phyloP scores from a whole-genome alignment of 148 eudicot species.

The Dysphania ambrosioides region DNA sequence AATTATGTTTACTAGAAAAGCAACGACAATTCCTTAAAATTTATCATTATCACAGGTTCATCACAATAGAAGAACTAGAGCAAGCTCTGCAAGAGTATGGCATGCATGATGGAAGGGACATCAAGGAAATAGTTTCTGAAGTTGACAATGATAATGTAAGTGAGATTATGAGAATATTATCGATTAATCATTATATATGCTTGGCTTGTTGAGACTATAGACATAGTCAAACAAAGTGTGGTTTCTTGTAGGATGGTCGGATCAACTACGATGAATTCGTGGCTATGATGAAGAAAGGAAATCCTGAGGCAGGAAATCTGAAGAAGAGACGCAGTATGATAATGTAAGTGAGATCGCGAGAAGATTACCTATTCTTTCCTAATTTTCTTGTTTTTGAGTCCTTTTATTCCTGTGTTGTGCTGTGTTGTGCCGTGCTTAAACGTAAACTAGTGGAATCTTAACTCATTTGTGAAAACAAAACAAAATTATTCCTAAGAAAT shows the following conservation, averaged over 20 bases:
- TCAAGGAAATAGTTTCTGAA: conserved; percentile 82
- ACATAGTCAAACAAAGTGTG: neutral
- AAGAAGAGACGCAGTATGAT: conserved; percentile 43
- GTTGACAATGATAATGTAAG: conserved; percentile 84
- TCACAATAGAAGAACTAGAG: conserved; percentile 87
- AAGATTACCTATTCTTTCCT: neutral
- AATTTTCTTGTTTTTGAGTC: neutral
- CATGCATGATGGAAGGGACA: conserved; percentile 75
- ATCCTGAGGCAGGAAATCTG: conserved; percentile 49
- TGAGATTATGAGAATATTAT: neutral
- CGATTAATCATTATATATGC: neutral
- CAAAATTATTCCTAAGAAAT: conserved; percentile 9
- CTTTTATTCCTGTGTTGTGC: neutral
- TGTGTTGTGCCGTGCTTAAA: no score
- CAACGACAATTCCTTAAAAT: neutral
- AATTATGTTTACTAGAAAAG: neutral
- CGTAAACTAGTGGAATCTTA: conserved; percentile 13
- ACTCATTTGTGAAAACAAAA: no score
- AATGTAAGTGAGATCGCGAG: conserved; percentile 9
- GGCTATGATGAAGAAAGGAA: conserved; percentile 76
- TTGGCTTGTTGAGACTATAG: neutral
- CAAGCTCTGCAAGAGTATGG: conserved; percentile 83
- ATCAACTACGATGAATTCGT: conserved; percentile 79
- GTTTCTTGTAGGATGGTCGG: conserved; percentile 55
- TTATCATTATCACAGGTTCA: conserved; percentile 43